phyloP scores from a whole-genome alignment of 306 rosid genomes.

The Trifolium fragiferum region DNA sequence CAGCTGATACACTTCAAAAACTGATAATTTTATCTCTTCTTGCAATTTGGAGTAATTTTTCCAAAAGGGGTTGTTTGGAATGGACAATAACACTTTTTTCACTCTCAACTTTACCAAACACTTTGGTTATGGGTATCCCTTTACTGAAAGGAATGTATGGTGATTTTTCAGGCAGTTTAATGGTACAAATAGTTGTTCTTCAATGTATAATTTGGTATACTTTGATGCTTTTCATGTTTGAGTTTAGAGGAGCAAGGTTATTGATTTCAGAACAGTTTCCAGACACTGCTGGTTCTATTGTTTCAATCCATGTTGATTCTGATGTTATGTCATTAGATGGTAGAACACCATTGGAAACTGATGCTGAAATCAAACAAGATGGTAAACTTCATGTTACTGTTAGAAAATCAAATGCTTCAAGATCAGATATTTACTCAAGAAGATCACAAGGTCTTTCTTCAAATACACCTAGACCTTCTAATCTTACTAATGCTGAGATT shows the following conservation, averaged over 20 bases:
- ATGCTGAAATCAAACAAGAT: slow-evolving; percentile 83
- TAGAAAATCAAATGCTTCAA: slow-evolving; percentile 80
- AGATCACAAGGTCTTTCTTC: slow-evolving; percentile 78
- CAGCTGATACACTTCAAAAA: slow-evolving; percentile 87
- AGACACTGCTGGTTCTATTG: slow-evolving; percentile 90
- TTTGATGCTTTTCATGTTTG: slow-evolving; percentile 83
- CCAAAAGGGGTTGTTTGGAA: slow-evolving; percentile 77
- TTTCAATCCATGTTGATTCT: slow-evolving; percentile 91
- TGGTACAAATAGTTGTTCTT: slow-evolving; percentile 94
- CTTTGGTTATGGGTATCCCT: slow-evolving; percentile 91
- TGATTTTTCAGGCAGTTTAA: slow-evolving; percentile 74
- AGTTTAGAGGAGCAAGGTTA: slow-evolving; percentile 74
- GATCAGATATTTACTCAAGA: slow-evolving; percentile 81
- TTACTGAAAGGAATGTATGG: slow-evolving; percentile 92
- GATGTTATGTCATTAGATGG: slow-evolving; percentile 89
- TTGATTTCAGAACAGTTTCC: slow-evolving; percentile 91
- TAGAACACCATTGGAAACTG: slow-evolving; percentile 75
- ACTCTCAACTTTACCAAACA: slow-evolving; percentile 83
- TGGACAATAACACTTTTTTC: slow-evolving; percentile 91
- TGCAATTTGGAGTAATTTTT: slow-evolving; percentile 57
- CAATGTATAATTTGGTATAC: slow-evolving; percentile 97
- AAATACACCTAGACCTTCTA: slow-evolving; percentile 76
- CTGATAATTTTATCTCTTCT: slow-evolving; percentile 62
- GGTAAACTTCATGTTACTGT: slow-evolving; percentile 91
- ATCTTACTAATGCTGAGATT: slow-evolving; percentile 89